Evolutionary conservation across 306 rosid genomes (phyloP).

Genomic region (Cucurbita pepo): DNA sequence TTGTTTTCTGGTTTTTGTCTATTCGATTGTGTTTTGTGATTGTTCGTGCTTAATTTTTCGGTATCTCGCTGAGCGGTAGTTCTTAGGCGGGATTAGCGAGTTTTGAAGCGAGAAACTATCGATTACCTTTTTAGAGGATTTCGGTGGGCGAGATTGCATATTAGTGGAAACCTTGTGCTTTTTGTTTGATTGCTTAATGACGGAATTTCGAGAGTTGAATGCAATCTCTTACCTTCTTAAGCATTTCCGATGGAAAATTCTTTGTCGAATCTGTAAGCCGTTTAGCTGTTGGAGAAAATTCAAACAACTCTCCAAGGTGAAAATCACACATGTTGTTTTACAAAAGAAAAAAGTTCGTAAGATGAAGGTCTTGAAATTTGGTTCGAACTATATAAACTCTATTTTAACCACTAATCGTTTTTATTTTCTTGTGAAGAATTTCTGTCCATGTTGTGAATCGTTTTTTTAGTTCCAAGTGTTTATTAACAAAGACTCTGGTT

Average conservation of each 20-base stretch:
- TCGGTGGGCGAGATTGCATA: neutral
- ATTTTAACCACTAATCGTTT: neutral
- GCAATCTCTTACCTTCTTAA: neutral
- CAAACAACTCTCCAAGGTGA: neutral
- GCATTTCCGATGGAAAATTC: neutral
- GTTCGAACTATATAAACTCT: neutral
- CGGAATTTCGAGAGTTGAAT: neutral
- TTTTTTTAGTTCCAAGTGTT: neutral
- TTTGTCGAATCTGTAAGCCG: neutral
- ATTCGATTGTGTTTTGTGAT: neutral
- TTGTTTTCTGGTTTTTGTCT: neutral
- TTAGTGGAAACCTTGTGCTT: neutral
- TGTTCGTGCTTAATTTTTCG: neutral
- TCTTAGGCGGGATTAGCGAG: neutral
- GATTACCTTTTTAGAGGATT: neutral
- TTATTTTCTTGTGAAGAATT: neutral
- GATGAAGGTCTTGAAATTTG: neutral
- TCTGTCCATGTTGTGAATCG: neutral
- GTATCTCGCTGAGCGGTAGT: neutral
- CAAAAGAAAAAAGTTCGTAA: neutral
- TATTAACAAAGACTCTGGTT: neutral
- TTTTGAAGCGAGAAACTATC: neutral
- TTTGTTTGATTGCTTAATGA: neutral
- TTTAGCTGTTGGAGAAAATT: neutral
- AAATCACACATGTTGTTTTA: neutral